These are phyloP conservation scores for Komagataella mondaviorum DNA, from an alignment of 805 yeast species.

Conservation along the genomic window DNA sequence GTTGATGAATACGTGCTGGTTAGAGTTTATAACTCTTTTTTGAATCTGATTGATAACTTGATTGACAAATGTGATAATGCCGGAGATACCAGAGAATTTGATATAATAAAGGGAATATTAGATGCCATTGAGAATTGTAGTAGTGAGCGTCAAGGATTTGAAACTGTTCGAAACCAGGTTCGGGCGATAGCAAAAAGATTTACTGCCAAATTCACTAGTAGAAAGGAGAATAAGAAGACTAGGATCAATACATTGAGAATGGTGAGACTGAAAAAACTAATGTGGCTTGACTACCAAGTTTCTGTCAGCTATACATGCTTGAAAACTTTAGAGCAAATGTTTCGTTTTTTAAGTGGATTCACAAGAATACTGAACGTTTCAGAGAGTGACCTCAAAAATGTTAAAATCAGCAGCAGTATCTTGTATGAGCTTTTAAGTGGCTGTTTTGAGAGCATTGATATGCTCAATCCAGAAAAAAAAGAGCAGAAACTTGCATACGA, in stretches of 20 bases:
- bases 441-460: slow-evolving; percentile 12
- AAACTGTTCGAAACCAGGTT: neutral
- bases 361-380: slow-evolving; percentile 13
- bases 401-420: slow-evolving; percentile 16
- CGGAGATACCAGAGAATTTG: neutral
- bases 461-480: slow-evolving; percentile 7
- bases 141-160: neutral
- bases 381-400: slow-evolving; percentile 12
- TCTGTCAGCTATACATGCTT: slow-evolving; percentile 10
- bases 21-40: neutral
- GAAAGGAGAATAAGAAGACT: neutral
- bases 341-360: slow-evolving; percentile 12
- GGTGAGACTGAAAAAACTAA: slow-evolving; percentile 13
- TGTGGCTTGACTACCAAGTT: slow-evolving; percentile 18
- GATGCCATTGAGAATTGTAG: neutral
- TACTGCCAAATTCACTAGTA: neutral
- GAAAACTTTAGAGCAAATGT: slow-evolving; percentile 8
- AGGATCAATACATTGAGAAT: neutral
- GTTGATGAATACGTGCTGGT: neutral
- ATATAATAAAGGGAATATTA: neutral
- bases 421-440: slow-evolving; percentile 14
- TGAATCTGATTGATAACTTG: neutral
- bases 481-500: slow-evolving; percentile 1
- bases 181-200: neutral
- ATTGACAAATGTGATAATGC: neutral